A percentile compares a stretch with the other conserved stretches of the same genome.
phyloP scores from a whole-genome alignment of 1,284 basidiomycete species.

The Cystobasidiaceae sp. region DNA sequence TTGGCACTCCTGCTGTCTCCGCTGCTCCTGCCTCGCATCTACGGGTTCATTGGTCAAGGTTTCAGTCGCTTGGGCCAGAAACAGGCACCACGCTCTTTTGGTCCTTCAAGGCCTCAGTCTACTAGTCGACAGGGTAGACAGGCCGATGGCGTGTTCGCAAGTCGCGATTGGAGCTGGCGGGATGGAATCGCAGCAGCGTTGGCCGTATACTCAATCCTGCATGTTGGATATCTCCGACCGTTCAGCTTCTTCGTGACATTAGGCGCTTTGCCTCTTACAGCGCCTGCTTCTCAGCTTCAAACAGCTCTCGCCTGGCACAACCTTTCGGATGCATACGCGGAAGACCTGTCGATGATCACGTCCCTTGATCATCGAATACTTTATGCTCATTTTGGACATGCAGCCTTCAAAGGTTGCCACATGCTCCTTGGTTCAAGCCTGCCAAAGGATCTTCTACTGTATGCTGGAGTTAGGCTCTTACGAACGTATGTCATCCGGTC shows the following conservation, averaged over 20 bases:
- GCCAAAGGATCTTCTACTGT: conserved; percentile 6
- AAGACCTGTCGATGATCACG: conserved; percentile 5
- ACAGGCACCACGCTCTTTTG: not conserved
- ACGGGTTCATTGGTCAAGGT: not conserved
- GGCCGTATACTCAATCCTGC: not conserved
- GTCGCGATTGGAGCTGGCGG: not conserved
- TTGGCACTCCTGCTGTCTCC: conserved; percentile 17
- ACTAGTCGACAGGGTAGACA: no score
- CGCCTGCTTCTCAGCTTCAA: conserved; percentile 8
- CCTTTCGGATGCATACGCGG: conserved; percentile 8
- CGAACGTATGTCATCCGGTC: not conserved
- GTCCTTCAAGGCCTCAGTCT: no score
- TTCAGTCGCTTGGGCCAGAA: not conserved
- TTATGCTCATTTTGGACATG: conserved; percentile 22
- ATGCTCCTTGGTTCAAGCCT: not conserved
- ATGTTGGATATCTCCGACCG: not conserved
- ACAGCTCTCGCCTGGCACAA: conserved; percentile 6
- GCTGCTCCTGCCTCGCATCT: conserved; percentile 14
- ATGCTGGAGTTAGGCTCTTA: not conserved
- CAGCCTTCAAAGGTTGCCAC: conserved; percentile 13
- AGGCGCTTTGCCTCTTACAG: conserved; percentile 6
- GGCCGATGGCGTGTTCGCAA: not conserved
- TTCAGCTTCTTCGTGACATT: conserved; percentile 25
- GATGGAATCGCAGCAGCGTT: not conserved
- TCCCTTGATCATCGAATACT: conserved; percentile 18